These are phyloP conservation scores for Chlamydomonas sphaeroides DNA, from an alignment of 139 green algal genomes.

Conservation along the genomic window DNA sequence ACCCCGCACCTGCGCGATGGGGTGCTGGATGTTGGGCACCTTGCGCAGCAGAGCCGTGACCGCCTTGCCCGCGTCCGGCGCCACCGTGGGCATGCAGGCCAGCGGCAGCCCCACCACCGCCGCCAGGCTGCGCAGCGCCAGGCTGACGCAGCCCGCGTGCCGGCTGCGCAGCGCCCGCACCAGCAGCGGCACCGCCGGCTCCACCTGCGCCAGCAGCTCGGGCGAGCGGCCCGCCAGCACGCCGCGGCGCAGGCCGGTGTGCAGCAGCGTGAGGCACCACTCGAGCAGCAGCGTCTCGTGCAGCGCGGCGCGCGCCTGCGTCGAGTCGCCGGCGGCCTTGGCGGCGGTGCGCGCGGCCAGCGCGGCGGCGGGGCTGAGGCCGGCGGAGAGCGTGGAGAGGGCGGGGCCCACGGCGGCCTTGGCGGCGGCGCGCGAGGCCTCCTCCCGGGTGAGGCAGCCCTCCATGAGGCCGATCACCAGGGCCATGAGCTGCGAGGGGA, in stretches of 20 bases:
- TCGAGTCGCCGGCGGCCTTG: neutral
- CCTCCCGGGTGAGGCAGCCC: conserved; percentile 53
- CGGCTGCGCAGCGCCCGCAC: conserved; percentile 60
- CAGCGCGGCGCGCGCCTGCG: conserved; percentile 44
- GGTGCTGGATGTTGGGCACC: conserved; percentile 62
- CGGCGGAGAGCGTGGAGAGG: neutral
- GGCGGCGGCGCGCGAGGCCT: conserved; percentile 50
- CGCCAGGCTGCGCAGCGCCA: conserved; percentile 67
- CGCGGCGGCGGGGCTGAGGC: neutral
- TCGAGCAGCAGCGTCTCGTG: conserved; percentile 85
- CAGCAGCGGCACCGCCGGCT: conserved; percentile 80
- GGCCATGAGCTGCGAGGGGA: conserved; percentile 4
- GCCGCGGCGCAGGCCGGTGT: conserved; percentile 34
- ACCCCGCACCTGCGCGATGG: conserved; percentile 67
- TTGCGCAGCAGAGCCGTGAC: conserved; percentile 69
- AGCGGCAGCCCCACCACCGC: conserved; percentile 69
- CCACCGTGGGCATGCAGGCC: conserved; percentile 53
- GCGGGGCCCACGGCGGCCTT: conserved; percentile 43
- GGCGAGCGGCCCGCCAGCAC: conserved; percentile 48
- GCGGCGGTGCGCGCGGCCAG: neutral
- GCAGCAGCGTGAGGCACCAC: conserved; percentile 84
- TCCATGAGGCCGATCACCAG: conserved; percentile 47
- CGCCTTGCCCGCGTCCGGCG: conserved; percentile 48
- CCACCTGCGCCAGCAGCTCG: conserved; percentile 62
- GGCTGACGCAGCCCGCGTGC: conserved; percentile 57